Percentiles rank a stretch among this genome's conserved stretches.
Evolutionary conservation across 1,284 basidiomycete species (phyloP).

Genomic region (Hypsizygus ulmarius): DNA sequence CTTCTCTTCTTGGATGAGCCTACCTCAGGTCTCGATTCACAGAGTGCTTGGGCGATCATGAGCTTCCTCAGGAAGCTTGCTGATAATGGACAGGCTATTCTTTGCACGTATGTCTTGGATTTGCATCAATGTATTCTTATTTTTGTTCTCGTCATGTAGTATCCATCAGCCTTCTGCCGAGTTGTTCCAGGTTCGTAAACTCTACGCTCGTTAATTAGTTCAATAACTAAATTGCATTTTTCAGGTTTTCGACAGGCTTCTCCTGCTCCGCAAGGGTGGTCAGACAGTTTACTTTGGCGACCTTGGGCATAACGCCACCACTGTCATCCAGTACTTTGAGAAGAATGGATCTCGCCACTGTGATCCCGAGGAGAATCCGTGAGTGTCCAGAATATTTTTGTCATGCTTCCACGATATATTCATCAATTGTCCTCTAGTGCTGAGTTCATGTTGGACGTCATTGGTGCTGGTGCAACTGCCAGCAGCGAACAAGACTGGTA

Average conservation of each 20-base stretch:
- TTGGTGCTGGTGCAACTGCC: constrained; percentile 47
- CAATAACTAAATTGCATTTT: not conserved
- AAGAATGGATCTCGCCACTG: constrained; percentile 52
- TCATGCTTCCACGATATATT: not conserved
- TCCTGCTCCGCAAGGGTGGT: constrained; percentile 66
- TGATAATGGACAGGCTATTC: constrained; percentile 70
- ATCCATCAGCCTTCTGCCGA: constrained; percentile 69
- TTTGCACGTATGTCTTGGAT: constrained; percentile 72
- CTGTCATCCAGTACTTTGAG: constrained; percentile 71
- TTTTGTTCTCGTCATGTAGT: constrained; percentile 14
- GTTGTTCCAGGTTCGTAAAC: constrained; percentile 52
- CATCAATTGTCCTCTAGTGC: constrained; percentile 27
- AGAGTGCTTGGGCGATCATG: constrained; percentile 86
- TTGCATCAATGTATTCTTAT: constrained; percentile 31
- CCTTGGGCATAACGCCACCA: constrained; percentile 55
- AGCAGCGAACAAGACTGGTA: constrained; percentile 35
- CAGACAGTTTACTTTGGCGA: constrained; percentile 80
- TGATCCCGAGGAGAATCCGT: constrained; percentile 44
- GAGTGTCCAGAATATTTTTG: constrained; percentile 9
- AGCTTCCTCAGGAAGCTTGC: constrained; percentile 79
- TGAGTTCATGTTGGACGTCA: constrained; percentile 45
- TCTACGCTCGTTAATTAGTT: not conserved
- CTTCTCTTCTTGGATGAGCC: constrained; percentile 78
- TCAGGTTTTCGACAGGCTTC: constrained; percentile 18
- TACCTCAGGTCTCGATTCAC: constrained; percentile 76